These are phyloP conservation scores for Blastobotrys terrestris DNA, from an alignment of 805 yeast genomes.

Conservation along the genomic window DNA sequence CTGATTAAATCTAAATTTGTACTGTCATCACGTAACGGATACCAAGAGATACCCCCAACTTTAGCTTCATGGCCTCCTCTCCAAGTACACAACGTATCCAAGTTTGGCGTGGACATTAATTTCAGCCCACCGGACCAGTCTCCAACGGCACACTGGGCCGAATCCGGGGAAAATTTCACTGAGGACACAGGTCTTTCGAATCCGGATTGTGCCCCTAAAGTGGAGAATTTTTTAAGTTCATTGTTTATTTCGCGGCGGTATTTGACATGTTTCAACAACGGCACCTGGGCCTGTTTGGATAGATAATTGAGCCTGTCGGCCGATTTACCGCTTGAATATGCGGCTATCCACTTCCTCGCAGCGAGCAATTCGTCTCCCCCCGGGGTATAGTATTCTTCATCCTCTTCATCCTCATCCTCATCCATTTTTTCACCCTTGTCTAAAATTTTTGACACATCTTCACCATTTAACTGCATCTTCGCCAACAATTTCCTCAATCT, in stretches of 20 bases:
- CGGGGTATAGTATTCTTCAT: slow-evolving; percentile 83
- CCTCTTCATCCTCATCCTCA: slow-evolving; percentile 29
- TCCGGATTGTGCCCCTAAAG: slow-evolving; percentile 64
- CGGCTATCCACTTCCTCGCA: slow-evolving; percentile 48
- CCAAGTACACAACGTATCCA: slow-evolving; percentile 27
- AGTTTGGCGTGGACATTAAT: slow-evolving; percentile 38
- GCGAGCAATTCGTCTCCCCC: slow-evolving; percentile 50
- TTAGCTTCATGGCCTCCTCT: slow-evolving; percentile 58
- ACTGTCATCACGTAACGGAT: slow-evolving; percentile 30
- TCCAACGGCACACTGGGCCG: slow-evolving; percentile 49
- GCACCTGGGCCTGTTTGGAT: slow-evolving; percentile 27
- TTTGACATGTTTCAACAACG: slow-evolving; percentile 40
- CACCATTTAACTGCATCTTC: slow-evolving; percentile 22
- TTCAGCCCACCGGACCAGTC: slow-evolving; percentile 79
- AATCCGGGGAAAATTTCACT: slow-evolving; percentile 41
- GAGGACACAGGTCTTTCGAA: slow-evolving; percentile 64
- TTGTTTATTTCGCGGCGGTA: slow-evolving; percentile 41
- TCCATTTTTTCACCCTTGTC: slow-evolving; percentile 15
- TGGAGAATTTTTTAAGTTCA: slow-evolving; percentile 33
- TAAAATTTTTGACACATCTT: too few relatives aligned
- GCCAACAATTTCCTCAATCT: slow-evolving; percentile 46
- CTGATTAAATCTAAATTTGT: slow-evolving; percentile 28
- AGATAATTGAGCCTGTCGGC: slow-evolving; percentile 36
- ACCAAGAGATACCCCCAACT: slow-evolving; percentile 68
- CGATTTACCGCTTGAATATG: slow-evolving; percentile 45